phyloP scores from a whole-genome alignment of 2,329 filamentous ascomycete species.

The Aspergillus fumigatus region DNA sequence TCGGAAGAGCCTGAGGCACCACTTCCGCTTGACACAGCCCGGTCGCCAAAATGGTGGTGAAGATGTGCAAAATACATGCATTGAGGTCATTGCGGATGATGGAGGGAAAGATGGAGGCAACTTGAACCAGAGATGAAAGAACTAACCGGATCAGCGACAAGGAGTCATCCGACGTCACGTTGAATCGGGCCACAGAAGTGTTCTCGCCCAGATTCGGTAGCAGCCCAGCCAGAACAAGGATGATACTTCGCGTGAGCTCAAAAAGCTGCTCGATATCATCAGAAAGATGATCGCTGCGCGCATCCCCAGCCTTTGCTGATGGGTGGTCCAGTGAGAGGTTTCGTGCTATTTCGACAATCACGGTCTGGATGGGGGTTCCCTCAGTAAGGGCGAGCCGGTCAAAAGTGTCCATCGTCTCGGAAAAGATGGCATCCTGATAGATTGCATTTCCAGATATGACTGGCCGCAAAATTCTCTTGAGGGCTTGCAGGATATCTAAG shows the following conservation, averaged over 20 bases:
- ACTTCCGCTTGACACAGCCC: constrained; percentile 82
- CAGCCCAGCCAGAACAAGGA: constrained; percentile 81
- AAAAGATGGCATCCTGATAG: constrained; percentile 92
- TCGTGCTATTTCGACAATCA: constrained; percentile 90
- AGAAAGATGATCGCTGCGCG: constrained; percentile 71
- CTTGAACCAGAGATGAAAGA: constrained; percentile 84
- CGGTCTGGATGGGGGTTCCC: constrained; percentile 77
- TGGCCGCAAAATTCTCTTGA: constrained; percentile 92
- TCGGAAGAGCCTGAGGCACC: constrained; percentile 83
- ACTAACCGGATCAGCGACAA: constrained; percentile 73
- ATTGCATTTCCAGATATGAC: constrained; percentile 95
- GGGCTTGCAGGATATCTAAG: constrained; percentile 79
- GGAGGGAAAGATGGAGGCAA: constrained; percentile 89
- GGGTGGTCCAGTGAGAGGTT: constrained; percentile 88
- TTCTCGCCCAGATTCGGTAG: constrained; percentile 63
- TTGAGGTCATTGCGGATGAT: constrained; percentile 96
- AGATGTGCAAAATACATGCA: constrained; percentile 94
- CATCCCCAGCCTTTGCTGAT: constrained; percentile 68
- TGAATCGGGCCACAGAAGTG: constrained; percentile 63
- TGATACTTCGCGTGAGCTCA: constrained; percentile 92
- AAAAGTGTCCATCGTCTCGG: constrained; percentile 93
- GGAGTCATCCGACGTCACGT: constrained; percentile 77
- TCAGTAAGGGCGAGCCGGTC: constrained; percentile 91
- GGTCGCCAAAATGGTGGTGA: constrained; percentile 85
- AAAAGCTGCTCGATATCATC: constrained; percentile 98